Conservation (phyloP, 768 basidiomycete species). For the Peribolospora baueri region DNA sequence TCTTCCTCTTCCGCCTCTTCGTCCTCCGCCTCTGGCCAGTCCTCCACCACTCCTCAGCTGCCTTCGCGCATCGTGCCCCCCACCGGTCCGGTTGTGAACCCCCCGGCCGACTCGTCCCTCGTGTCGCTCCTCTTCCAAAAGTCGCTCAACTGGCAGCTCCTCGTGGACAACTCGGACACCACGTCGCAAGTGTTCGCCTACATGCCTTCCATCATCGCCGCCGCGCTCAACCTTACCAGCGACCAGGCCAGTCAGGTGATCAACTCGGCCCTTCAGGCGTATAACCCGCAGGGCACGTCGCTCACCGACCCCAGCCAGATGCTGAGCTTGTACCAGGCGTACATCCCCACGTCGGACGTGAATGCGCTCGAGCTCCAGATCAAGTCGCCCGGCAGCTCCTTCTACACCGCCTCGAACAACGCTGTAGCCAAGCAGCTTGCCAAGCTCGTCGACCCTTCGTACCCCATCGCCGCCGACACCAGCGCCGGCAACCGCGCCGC, state of each 20-base stretch:
- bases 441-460: too few relatives aligned
- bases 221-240: constrained; percentile 25
- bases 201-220: constrained; percentile 31
- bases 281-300: constrained; percentile 31
- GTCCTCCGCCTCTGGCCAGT: too few relatives aligned
- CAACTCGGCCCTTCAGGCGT: constrained; percentile 35
- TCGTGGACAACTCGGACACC: constrained; percentile 32
- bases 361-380: constrained; percentile 28
- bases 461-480: too few relatives aligned
- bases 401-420: constrained; percentile 5
- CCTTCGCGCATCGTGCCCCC: too few relatives aligned
- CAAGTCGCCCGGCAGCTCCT: constrained; percentile 6
- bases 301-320: constrained; percentile 30
- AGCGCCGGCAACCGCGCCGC: too few relatives aligned
- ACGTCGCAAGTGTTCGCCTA: constrained; percentile 55
- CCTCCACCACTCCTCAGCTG: too few relatives aligned
- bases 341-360: constrained; percentile 35
- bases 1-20: too few relatives aligned
- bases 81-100: not conserved
- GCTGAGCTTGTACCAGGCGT: constrained; percentile 46
- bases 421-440: too few relatives aligned
- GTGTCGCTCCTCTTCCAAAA: constrained; percentile 42
- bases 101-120: constrained; percentile 17
- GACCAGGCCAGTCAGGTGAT: constrained; percentile 24
- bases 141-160: constrained; percentile 42